These are phyloP conservation scores for Camelina hispida DNA, from an alignment of 345 rosid genomes.

Conservation along the genomic window DNA sequence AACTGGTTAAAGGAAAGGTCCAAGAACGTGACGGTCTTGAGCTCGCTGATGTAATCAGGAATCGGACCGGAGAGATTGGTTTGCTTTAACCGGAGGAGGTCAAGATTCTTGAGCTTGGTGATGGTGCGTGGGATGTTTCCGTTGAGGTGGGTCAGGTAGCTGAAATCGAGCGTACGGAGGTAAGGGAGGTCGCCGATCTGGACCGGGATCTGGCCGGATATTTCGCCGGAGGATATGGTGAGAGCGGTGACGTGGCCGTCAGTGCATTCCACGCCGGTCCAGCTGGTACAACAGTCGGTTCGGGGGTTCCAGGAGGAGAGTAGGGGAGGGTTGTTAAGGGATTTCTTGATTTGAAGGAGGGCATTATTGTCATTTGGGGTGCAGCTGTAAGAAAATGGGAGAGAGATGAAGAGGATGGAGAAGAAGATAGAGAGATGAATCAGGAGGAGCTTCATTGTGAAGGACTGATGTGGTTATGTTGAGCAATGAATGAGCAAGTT, in stretches of 20 bases:
- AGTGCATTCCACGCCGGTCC: slow-evolving; percentile 72
- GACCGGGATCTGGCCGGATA: slow-evolving; percentile 61
- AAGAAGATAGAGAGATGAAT: slow-evolving; percentile 24
- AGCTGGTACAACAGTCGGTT: slow-evolving; percentile 68
- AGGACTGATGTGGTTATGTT: background rate
- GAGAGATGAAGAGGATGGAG: slow-evolving; percentile 34
- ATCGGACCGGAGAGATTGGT: slow-evolving; percentile 59
- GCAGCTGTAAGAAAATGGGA: slow-evolving; percentile 49
- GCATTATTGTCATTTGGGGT: slow-evolving; percentile 56
- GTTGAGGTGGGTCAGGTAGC: slow-evolving; percentile 58
- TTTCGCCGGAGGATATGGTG: slow-evolving; percentile 55
- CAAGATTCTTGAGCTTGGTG: slow-evolving; percentile 63
- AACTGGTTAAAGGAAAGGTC: slow-evolving; percentile 69
- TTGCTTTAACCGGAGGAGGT: slow-evolving; percentile 51
- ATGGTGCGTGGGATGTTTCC: slow-evolving; percentile 67
- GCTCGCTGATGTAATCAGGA: slow-evolving; percentile 56
- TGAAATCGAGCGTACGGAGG: slow-evolving; percentile 57
- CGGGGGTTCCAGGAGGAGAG: slow-evolving; percentile 70
- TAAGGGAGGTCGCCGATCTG: slow-evolving; percentile 67
- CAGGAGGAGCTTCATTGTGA: slow-evolving; percentile 40
- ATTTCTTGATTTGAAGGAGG: slow-evolving; percentile 64
- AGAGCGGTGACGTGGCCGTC: slow-evolving; percentile 59
- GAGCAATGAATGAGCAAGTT: background rate
- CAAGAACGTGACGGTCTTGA: slow-evolving; percentile 55
- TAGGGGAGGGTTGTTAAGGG: slow-evolving; percentile 62